phyloP scores from a whole-genome alignment of 2,329 filamentous ascomycete species.

The Fusarium pseudonygamai region DNA sequence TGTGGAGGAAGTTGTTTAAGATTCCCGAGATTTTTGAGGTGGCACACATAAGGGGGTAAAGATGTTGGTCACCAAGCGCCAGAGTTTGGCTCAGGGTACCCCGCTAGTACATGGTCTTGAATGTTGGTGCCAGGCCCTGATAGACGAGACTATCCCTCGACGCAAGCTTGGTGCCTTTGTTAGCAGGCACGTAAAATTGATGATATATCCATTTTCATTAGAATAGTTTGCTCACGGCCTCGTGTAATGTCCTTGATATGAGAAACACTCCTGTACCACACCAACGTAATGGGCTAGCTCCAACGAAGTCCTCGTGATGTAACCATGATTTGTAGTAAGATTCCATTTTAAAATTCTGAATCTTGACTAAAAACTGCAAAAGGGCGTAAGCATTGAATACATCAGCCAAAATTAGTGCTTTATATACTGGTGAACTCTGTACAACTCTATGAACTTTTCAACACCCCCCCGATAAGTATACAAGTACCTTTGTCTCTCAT shows the following conservation, averaged over 20 bases:
- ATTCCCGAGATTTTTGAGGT: slow-evolving; percentile 43
- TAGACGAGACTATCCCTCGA: slow-evolving; percentile 45
- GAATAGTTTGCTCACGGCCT: not conserved
- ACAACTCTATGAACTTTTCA: slow-evolving; percentile 1
- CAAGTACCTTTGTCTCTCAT: slow-evolving; percentile 25
- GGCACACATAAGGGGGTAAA: slow-evolving; percentile 35
- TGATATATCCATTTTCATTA: slow-evolving; percentile 44
- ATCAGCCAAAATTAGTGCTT: not conserved
- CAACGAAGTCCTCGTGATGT: not conserved
- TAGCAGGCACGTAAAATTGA: slow-evolving; percentile 46
- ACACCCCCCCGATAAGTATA: not conserved
- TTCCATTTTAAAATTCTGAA: not conserved
- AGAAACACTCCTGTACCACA: not conserved
- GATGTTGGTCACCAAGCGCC: slow-evolving; percentile 33
- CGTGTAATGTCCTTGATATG: not conserved
- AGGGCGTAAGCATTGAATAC: not conserved
- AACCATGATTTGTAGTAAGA: not conserved
- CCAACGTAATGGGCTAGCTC: not conserved
- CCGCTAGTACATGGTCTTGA: slow-evolving; percentile 40
- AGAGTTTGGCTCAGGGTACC: slow-evolving; percentile 40
- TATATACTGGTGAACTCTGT: slow-evolving; percentile 9
- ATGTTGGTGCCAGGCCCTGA: slow-evolving; percentile 42
- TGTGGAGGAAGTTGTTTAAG: slow-evolving; percentile 42
- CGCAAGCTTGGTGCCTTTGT: slow-evolving; percentile 29
- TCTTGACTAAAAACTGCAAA: not conserved